Evolutionary conservation across 2,329 filamentous ascomycete species (phyloP).

Genomic region (Intubia oerlemansii): DNA sequence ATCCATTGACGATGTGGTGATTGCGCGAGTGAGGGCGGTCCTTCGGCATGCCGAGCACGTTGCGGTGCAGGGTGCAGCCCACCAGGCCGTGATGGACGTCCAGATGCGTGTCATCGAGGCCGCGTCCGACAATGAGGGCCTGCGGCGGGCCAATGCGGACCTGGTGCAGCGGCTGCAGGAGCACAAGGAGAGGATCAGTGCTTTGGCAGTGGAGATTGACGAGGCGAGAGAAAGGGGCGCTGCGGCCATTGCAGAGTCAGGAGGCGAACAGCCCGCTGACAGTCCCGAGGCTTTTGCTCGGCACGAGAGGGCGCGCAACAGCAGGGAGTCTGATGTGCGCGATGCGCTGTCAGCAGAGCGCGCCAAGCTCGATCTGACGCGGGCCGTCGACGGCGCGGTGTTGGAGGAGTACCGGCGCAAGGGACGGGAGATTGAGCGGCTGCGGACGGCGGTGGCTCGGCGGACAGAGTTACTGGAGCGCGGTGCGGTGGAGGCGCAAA

Average conservation of each 20-base stretch:
- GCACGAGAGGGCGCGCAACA: no score
- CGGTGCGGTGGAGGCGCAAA: conserved; percentile 36
- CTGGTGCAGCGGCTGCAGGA: conserved; percentile 27
- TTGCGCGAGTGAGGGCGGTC: conserved; percentile 33
- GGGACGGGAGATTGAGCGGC: conserved; percentile 43
- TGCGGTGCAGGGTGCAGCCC: conserved; percentile 35
- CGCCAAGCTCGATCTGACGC: conserved; percentile 59
- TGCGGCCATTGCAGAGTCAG: no score
- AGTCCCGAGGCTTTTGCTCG: conserved; percentile 16
- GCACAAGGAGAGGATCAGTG: conserved; percentile 15
- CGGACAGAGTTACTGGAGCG: conserved; percentile 32
- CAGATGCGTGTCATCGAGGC: conserved; percentile 60
- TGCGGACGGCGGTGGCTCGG: conserved; percentile 34
- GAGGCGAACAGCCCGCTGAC: conserved; percentile 9
- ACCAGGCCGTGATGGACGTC: conserved; percentile 44
- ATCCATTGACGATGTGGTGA: conserved; percentile 25
- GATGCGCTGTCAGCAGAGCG: conserved; percentile 53
- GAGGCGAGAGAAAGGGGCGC: conserved; percentile 14
- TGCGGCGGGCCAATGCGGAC: conserved; percentile 43
- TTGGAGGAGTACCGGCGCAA: conserved; percentile 61
- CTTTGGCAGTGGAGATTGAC: conserved; percentile 15
- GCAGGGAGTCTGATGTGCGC: no score
- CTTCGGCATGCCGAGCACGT: conserved; percentile 36
- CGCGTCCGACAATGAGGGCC: conserved; percentile 49
- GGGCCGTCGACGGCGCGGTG: conserved; percentile 53